phyloP scores from a whole-genome alignment of 2,329 filamentous ascomycete species.

The Colletotrichum somersetense region DNA sequence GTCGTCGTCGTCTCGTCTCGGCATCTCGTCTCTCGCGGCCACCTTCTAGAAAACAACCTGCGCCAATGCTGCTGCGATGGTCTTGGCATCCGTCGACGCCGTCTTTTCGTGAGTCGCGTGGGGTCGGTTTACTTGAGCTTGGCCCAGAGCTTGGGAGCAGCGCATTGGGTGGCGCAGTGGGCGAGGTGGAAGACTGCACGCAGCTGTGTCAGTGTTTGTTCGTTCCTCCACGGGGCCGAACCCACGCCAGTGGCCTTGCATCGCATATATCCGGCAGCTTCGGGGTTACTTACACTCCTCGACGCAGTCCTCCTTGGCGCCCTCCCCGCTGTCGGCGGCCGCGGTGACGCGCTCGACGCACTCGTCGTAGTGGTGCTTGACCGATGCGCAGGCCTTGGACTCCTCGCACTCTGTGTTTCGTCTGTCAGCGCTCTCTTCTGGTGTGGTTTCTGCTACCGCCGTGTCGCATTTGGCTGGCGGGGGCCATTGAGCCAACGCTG shows the following conservation, averaged over 20 bases:
- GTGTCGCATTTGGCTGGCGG: background rate
- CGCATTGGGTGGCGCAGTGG: slow-evolving; percentile 93
- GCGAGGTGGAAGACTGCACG: slow-evolving; percentile 95
- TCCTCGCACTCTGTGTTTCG: slow-evolving; percentile 82
- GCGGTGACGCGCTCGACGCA: slow-evolving; percentile 92
- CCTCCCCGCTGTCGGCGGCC: slow-evolving; percentile 75
- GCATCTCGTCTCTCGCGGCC: slow-evolving; percentile 20
- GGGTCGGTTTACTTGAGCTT: slow-evolving; percentile 82
- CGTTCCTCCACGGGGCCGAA: background rate
- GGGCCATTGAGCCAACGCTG: slow-evolving; percentile 7
- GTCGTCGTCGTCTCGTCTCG: slow-evolving; percentile 27
- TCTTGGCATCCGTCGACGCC: slow-evolving; percentile 8
- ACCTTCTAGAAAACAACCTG: slow-evolving; percentile 19
- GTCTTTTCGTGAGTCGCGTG: slow-evolving; percentile 3
- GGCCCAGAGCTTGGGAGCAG: slow-evolving; percentile 95
- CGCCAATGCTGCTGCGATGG: slow-evolving; percentile 20
- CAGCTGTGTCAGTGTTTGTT: background rate
- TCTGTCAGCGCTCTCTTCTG: slow-evolving; percentile 37
- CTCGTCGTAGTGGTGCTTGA: slow-evolving; percentile 98
- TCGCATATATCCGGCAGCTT: background rate
- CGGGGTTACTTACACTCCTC: slow-evolving; percentile 88
- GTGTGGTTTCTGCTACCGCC: background rate
- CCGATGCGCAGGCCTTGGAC: slow-evolving; percentile 84
- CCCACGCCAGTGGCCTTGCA: background rate
- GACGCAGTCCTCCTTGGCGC: slow-evolving; percentile 91